These are phyloP conservation scores for Boletus semigastroideus DNA, from an alignment of 1,284 basidiomycete species.

Conservation along the genomic window DNA sequence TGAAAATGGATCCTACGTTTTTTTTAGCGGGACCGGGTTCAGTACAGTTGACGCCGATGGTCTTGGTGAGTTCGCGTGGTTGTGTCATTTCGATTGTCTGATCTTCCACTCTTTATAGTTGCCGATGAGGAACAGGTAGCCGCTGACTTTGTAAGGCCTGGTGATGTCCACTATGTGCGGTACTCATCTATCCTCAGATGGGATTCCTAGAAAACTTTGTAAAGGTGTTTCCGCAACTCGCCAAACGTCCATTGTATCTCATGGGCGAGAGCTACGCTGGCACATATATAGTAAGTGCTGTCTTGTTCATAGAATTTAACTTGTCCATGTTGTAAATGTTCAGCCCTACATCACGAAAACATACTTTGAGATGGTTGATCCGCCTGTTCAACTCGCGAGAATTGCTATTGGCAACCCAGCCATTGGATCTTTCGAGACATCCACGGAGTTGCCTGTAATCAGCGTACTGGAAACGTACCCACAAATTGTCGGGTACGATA, in stretches of 20 bases:
- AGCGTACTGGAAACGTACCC: conserved; percentile 60
- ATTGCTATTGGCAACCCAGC: conserved; percentile 70
- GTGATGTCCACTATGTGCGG: not conserved
- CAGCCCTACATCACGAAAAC: conserved; percentile 71
- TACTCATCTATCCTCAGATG: conserved; percentile 40
- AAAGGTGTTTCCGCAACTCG: conserved; percentile 63
- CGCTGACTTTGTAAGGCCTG: conserved; percentile 58
- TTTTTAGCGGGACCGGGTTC: conserved; percentile 56
- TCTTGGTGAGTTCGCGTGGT: conserved; percentile 41
- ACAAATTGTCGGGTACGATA: conserved; percentile 41
- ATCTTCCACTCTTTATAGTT: conserved; percentile 37
- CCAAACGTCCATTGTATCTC: conserved; percentile 57
- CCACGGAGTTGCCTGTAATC: conserved; percentile 53
- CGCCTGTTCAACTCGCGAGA: conserved; percentile 61
- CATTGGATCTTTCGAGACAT: conserved; percentile 46
- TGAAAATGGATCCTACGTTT: not conserved
- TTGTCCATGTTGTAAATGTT: conserved; percentile 1
- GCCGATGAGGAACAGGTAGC: conserved; percentile 66
- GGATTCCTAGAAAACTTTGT: conserved; percentile 65
- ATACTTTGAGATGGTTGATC: conserved; percentile 56
- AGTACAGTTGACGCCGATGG: conserved; percentile 60
- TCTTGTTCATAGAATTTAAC: not conserved
- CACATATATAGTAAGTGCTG: conserved; percentile 51
- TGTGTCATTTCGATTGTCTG: not conserved
- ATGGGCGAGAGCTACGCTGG: conserved; percentile 71